Conservation (phyloP, 2,329 filamentous ascomycete genomes). For the Colletotrichum spinosum region DNA sequence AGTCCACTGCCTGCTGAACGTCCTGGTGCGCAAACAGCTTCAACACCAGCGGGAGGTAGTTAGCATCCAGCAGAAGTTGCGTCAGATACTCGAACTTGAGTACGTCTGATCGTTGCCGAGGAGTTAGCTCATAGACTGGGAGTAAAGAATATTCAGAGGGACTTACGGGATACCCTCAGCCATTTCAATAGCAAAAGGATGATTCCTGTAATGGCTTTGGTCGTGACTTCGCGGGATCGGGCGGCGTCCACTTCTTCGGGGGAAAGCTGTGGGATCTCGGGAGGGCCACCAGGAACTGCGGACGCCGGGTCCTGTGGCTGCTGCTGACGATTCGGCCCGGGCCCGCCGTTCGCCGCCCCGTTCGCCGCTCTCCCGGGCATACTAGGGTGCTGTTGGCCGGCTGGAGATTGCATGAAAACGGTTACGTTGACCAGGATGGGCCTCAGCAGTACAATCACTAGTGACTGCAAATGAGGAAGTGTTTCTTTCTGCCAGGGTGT, state of each 20-base stretch:
- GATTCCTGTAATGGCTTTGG: constrained; percentile 92
- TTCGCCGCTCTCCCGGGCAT: constrained; percentile 53
- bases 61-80: constrained; percentile 92
- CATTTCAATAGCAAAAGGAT: constrained; percentile 92
- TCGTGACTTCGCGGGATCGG: constrained; percentile 85
- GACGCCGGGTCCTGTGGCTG: constrained; percentile 40
- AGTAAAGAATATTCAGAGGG: constrained; percentile 33
- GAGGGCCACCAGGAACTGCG: constrained; percentile 38
- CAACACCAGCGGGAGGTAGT: constrained; percentile 91
- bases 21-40: constrained; percentile 97
- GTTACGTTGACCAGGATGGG: constrained; percentile 90
- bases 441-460: constrained; percentile 93
- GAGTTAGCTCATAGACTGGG: background rate
- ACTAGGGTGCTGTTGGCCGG: constrained; percentile 57
- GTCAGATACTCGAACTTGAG: constrained; percentile 97
- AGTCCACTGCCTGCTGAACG: constrained; percentile 89
- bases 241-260: constrained; percentile 85
- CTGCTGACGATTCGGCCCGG: constrained; percentile 46
- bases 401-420: constrained; percentile 73
- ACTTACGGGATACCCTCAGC: constrained; percentile 92
- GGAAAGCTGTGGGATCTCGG: constrained; percentile 60
- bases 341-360: constrained; percentile 54
- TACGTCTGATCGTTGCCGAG: constrained; percentile 69
- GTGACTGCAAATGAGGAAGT: constrained; percentile 88
- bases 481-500: constrained; percentile 69